Conservation (phyloP, 768 basidiomycete species). For the Hericium rajendrae region DNA sequence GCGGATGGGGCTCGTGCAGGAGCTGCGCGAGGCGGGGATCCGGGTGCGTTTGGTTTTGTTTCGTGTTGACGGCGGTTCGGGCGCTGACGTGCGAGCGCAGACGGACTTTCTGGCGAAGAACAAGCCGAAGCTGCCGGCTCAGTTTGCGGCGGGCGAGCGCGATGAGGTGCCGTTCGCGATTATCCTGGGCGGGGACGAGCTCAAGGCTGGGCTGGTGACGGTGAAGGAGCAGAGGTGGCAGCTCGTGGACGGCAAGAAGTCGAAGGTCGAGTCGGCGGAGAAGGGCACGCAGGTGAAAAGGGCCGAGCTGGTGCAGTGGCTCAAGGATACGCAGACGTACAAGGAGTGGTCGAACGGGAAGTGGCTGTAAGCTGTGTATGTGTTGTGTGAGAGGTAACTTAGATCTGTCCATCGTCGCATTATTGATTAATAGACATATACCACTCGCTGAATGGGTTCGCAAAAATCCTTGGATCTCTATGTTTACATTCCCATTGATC, state of each 20-base stretch:
- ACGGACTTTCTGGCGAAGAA: conserved; percentile 88
- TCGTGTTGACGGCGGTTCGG: neutral
- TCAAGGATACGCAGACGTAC: conserved; percentile 22
- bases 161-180: conserved; percentile 92
- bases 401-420: too few species aligned
- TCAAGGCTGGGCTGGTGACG: conserved; percentile 73
- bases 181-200: conserved; percentile 82
- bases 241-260: conserved; percentile 61
- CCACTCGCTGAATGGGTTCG: too few species aligned
- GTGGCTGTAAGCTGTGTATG: neutral
- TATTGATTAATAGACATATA: too few species aligned
- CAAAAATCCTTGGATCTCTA: neutral
- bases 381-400: neutral
- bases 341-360: conserved; percentile 24
- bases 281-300: conserved; percentile 36
- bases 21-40: conserved; percentile 79
- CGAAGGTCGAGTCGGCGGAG: conserved; percentile 39
- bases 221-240: conserved; percentile 91
- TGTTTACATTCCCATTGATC: neutral
- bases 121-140: conserved; percentile 80
- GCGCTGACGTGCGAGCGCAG: conserved; percentile 29
- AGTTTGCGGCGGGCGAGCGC: conserved; percentile 84
- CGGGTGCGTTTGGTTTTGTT: conserved; percentile 41
- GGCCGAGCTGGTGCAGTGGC: conserved; percentile 24
- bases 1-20: conserved; percentile 68